Evolutionary conservation across 108 stramenopile genomes (phyloP), one percentile per base, ranked within the genome.

Genomic region (Cyclotella distinguenda): DNA sequence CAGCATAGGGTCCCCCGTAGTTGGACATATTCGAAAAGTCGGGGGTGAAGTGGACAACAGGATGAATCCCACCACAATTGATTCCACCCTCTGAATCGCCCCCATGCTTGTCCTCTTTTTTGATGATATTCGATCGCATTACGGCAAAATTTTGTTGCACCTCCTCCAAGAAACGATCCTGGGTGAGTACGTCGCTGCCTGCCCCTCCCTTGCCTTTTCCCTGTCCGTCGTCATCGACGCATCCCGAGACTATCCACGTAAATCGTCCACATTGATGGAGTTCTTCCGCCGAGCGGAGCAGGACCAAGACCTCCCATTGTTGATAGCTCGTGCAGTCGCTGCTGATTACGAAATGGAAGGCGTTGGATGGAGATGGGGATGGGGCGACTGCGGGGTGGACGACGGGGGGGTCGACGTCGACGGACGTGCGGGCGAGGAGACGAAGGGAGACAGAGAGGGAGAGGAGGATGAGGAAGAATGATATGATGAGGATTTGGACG

Each of bases 181-280:
- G 77, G 3, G 72, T 78, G 35, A 79, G 35, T 34, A 60, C 61
- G 50, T 79, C 82, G 21, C 60, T 66, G 38, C 72, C 46, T 48
- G 73, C 78, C 13, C 73, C 74, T 26, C 70, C 70, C 45, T 72
- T 74, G 0, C 73, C 77, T 35, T 58, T 77, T 26, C 75, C 70
- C 13, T 9, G 23, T 13, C 16, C 27, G 6, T 27, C 60, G 12
- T 75, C 66, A 0, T 75, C 66, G 25, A 75, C 42, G 32, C 81
- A 82, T 16, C 81, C 81, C 28, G 58, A 61, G 22, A 82, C 71
- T 19, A 82, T 79, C 81, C 81, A 82, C 0, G 81, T 82, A 44
- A 72, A 82, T 27, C 68, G 40, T 31, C 81, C 81, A 22, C 77
- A 75, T 56, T 77, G 74, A 6, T 35, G 50, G 16, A 79, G 68